phyloP scores from a whole-genome alignment of 805 yeast genomes.

The Jamesozyma hellenica region DNA sequence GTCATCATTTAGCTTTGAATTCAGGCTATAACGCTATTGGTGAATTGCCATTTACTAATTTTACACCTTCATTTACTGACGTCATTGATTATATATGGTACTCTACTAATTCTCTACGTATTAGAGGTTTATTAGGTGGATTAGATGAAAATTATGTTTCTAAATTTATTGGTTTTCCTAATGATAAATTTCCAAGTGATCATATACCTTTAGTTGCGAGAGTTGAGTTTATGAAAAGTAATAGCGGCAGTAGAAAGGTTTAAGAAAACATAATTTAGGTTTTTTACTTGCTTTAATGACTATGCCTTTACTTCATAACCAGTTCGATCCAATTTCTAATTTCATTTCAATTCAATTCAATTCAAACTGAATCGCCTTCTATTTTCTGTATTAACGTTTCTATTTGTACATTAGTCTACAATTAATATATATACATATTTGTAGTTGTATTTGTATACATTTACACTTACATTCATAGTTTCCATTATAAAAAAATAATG shows the following conservation, averaged over 20 bases:
- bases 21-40: constrained; percentile 79
- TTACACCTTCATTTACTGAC: constrained; percentile 86
- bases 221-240: constrained; percentile 55
- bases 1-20: constrained; percentile 68
- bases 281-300: too few relatives aligned
- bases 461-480: not conserved
- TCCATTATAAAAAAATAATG: not conserved
- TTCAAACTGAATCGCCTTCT: not conserved
- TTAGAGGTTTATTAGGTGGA: constrained; percentile 76
- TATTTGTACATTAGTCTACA: constrained; percentile 3
- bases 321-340: not conserved
- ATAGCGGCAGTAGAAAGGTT: constrained; percentile 24
- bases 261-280: constrained; percentile 1
- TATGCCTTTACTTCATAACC: too few relatives aligned
- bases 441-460: not conserved
- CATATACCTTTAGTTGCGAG: constrained; percentile 81
- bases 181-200: constrained; percentile 87
- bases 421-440: not conserved
- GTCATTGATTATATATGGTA: constrained; percentile 95
- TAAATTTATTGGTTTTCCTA: constrained; percentile 84
- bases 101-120: constrained; percentile 68
- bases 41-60: constrained; percentile 89
- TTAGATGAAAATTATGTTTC: constrained; percentile 69
- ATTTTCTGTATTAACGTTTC: constrained; percentile 2
- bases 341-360: not conserved